Percentiles rank a stretch among this genome's conserved stretches.
Evolutionary conservation across 768 basidiomycete species (phyloP).

Genomic region (Zangia roseola): DNA sequence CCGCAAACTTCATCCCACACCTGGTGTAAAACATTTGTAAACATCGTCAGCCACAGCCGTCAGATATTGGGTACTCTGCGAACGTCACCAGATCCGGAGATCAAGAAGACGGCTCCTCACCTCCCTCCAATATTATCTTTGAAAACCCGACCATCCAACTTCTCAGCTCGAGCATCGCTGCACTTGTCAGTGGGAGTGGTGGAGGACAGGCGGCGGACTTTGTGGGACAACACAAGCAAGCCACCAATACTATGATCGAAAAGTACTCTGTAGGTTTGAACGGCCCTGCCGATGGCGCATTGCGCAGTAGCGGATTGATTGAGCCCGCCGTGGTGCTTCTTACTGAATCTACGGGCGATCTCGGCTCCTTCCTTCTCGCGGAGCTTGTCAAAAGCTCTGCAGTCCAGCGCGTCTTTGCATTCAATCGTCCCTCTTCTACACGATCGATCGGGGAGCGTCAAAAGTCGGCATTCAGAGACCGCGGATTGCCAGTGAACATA

Average conservation of each 20-base stretch:
- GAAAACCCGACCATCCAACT: slow-evolving; percentile 40
- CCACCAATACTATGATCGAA: slow-evolving; percentile 39
- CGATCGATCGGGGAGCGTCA: slow-evolving; percentile 27
- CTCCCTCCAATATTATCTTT: slow-evolving; percentile 36
- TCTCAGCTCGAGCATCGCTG: slow-evolving; percentile 25
- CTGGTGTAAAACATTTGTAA: no score
- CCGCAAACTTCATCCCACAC: no score
- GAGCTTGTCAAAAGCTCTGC: slow-evolving; percentile 21
- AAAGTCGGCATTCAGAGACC: slow-evolving; percentile 26
- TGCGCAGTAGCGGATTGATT: background rate
- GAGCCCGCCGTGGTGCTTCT: slow-evolving; percentile 32
- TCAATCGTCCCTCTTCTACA: slow-evolving; percentile 29
- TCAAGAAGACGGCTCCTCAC: slow-evolving; percentile 22
- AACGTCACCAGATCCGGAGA: slow-evolving; percentile 28
- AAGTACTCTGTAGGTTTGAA: slow-evolving; percentile 34
- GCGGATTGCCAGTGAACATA: slow-evolving; percentile 31
- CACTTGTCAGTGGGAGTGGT: slow-evolving; percentile 5
- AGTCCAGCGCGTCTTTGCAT: slow-evolving; percentile 33
- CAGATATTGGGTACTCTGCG: slow-evolving; percentile 25
- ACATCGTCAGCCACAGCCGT: no score
- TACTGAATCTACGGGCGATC: slow-evolving; percentile 42
- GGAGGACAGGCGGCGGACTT: background rate
- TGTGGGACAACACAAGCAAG: slow-evolving; percentile 9
- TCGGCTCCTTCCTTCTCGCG: slow-evolving; percentile 38
- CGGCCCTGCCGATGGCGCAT: slow-evolving; percentile 8